phyloP scores from a whole-genome alignment of 192 early-diverging fungal species.

The Funneliformis mosseae region DNA sequence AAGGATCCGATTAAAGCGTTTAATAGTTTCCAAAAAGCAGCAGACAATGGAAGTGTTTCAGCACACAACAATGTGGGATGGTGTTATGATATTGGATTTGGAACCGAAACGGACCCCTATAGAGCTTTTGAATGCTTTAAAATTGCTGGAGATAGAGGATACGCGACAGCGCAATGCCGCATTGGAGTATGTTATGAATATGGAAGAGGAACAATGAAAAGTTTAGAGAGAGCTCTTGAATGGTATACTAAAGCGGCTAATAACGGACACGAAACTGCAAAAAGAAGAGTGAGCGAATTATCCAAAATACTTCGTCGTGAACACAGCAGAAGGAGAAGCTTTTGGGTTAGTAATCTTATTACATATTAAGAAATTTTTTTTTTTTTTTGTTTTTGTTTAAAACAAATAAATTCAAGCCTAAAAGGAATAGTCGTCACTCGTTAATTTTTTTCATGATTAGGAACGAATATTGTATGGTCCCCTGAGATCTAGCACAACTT shows the following conservation, averaged over 20 bases:
- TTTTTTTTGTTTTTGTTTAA: not conserved
- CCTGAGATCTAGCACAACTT: not conserved
- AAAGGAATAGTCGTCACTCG: not conserved
- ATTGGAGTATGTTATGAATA: conserved; percentile 28
- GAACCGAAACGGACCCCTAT: not conserved
- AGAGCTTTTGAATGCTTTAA: conserved; percentile 29
- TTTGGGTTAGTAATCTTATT: conserved; percentile 1
- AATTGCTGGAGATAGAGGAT: conserved; percentile 16
- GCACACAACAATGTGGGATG: conserved; percentile 29
- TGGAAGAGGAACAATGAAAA: conserved; percentile 25
- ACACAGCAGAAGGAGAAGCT: not conserved
- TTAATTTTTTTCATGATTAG: not conserved
- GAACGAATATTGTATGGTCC: conserved; percentile 15
- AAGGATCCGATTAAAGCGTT: conserved; percentile 23
- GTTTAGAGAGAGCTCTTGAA: conserved; percentile 25
- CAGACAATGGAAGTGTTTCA: not conserved
- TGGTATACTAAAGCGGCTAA: conserved; percentile 30
- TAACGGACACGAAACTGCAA: conserved; percentile 27
- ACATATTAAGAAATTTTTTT: not conserved
- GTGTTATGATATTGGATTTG: conserved; percentile 34
- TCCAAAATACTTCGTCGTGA: not conserved
- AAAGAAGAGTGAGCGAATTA: conserved; percentile 12
- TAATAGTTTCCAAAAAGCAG: conserved; percentile 13
- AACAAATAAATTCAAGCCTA: not conserved
- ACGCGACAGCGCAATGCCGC: conserved; percentile 28